Base-by-base conservation (phyloP, 176 grass and related monocot species). In the bread wheat (Triticum aestivum) region DNA sequence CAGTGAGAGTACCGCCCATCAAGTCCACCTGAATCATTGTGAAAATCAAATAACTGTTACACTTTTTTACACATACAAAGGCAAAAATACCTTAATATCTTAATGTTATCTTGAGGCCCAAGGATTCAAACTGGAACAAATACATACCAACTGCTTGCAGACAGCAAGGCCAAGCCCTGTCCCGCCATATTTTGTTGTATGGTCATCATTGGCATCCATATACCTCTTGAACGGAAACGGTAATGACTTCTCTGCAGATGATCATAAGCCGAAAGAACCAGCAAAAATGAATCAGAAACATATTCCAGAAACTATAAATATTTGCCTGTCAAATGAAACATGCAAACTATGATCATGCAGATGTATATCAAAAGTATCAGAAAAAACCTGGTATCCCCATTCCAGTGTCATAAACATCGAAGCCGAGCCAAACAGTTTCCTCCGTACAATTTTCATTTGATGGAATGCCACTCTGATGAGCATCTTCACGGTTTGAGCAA, bases 351-450 rank as follows among this genome's bases (percentile, higher is more conserved):
- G 4, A 10, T 4, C 23, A 56, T 29, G 35, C 37, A 70, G n/a
- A 77, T 5, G 76, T 42, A 72, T 23, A 81, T 62, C 72, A 5
- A 75, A 86, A 80, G 82, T 88, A 61, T 39, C 26, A 78, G 39
- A 23, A 73, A 85, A 95, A 82, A 97, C 95, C 95, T 93, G 89
- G 95, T 87, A 95, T 98, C 86, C 95, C 95, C 26, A 95, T 98
- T 80, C 95, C 95, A 44, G 93, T 98, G 63, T 93, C 93, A 82
- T 93, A 98, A 65, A 98, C 91, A 66, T 90, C 85, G 13, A 86
- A 98, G 9, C 68, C 67, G 84, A 98, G 88, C 95, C 91, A 95
- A 87, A 95, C 87, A 44, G 90, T 73, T 85, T 91, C 87, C 61
- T 34, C 69, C 62, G 30, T 20, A 17, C 24, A 56, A 26, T 79